These are phyloP conservation scores for Trifolium subterraneum DNA, from an alignment of 306 rosid genomes.

Conservation along the genomic window DNA sequence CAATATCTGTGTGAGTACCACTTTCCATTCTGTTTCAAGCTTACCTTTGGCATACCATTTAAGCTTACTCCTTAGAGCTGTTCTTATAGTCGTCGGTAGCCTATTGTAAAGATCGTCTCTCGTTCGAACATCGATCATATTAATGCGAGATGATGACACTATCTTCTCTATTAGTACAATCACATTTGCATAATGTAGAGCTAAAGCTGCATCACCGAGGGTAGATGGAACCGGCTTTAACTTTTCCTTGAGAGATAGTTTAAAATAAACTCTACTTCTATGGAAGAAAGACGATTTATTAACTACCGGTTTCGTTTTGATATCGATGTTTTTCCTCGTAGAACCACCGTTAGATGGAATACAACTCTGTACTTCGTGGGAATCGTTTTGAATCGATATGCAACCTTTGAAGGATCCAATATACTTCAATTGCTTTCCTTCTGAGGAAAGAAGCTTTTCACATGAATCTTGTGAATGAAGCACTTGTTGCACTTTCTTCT, in stretches of 20 bases:
- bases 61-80: constrained; percentile 60
- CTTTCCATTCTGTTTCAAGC: constrained; percentile 58
- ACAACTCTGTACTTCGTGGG: constrained; percentile 44
- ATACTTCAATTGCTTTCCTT: constrained; percentile 38
- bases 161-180: constrained; percentile 67
- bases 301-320: constrained; percentile 16
- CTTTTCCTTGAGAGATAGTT: constrained; percentile 49
- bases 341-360: constrained; percentile 52
- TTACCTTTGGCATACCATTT: constrained; percentile 54
- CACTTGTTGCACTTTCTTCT: constrained; percentile 43
- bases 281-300: constrained; percentile 40
- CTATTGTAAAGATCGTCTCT: constrained; percentile 65
- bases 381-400: constrained; percentile 49
- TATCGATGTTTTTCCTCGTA: constrained; percentile 47
- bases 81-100: constrained; percentile 66
- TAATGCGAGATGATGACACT: constrained; percentile 51
- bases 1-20: constrained; percentile 50
- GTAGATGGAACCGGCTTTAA: constrained; percentile 57
- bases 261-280: constrained; percentile 52
- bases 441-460: constrained; percentile 40
- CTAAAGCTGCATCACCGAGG: constrained; percentile 73
- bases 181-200: constrained; percentile 79
- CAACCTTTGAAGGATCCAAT: constrained; percentile 57
- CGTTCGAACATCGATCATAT: constrained; percentile 46
- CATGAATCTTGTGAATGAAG: constrained; percentile 31